These are phyloP conservation scores for Hericium alpestre DNA, from an alignment of 768 basidiomycete species.

Conservation along the genomic window DNA sequence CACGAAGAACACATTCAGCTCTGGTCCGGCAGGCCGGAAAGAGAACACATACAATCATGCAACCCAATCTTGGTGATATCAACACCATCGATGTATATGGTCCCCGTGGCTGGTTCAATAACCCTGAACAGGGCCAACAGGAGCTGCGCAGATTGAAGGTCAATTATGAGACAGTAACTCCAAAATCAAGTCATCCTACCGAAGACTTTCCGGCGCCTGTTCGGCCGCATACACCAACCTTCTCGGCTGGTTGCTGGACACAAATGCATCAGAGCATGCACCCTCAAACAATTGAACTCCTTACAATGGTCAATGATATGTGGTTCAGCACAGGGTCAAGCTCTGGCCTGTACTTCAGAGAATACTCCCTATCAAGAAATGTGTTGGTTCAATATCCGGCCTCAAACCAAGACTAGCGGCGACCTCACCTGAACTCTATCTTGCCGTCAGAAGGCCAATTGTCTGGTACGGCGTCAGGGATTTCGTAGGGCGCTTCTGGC, in stretches of 20 bases:
- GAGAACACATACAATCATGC: slow-evolving; percentile 51
- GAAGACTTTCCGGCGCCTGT: slow-evolving; percentile 79
- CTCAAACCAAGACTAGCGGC: too few relatives aligned
- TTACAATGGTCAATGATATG: slow-evolving; percentile 59
- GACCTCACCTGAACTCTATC: slow-evolving; percentile 62
- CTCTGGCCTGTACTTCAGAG: slow-evolving; percentile 69
- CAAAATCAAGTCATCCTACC: slow-evolving; percentile 26
- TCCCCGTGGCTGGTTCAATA: slow-evolving; percentile 58
- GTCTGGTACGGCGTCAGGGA: slow-evolving; percentile 45
- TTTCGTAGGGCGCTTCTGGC: slow-evolving; percentile 66
- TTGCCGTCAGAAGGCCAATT: slow-evolving; percentile 68
- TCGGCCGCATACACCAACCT: slow-evolving; percentile 81
- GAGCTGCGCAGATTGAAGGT: slow-evolving; percentile 25
- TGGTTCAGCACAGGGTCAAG: slow-evolving; percentile 73
- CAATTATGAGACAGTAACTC: background rate
- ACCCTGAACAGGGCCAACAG: slow-evolving; percentile 70
- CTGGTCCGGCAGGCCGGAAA: background rate
- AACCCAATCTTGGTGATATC: slow-evolving; percentile 72
- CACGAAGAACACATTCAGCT: background rate
- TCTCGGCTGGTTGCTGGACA: slow-evolving; percentile 61
- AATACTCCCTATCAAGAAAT: slow-evolving; percentile 42
- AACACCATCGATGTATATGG: slow-evolving; percentile 62
- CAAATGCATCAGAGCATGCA: background rate
- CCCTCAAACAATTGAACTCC: slow-evolving; percentile 9
- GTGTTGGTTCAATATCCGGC: background rate